Conservation (phyloP, 2,329 filamentous ascomycete species). For the Arthrocladium fulminans region DNA sequence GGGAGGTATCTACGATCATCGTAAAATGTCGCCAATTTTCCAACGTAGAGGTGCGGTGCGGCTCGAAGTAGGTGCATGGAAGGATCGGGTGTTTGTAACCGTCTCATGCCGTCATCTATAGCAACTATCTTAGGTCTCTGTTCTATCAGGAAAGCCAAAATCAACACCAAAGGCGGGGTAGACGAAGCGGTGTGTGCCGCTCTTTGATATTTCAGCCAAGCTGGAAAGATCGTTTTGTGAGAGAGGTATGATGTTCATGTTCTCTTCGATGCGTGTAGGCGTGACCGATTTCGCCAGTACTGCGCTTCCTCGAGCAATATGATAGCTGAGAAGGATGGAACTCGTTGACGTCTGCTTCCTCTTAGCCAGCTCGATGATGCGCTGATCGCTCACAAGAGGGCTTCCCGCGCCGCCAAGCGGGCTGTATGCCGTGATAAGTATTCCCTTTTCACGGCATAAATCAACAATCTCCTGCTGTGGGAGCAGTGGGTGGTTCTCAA, state of each 20-base stretch:
- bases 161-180: slow-evolving; percentile 13
- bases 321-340: slow-evolving; percentile 36
- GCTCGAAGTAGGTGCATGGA: too few species aligned
- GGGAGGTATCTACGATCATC: too few species aligned
- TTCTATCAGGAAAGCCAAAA: slow-evolving; percentile 18
- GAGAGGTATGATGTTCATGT: slow-evolving; percentile 36
- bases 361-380: slow-evolving; percentile 34
- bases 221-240: slow-evolving; percentile 30
- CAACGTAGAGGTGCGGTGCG: too few species aligned
- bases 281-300: slow-evolving; percentile 34
- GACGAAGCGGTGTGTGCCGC: slow-evolving; percentile 15
- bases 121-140: too few species aligned
- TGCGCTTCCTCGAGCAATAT: slow-evolving; percentile 23
- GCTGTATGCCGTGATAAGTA: slow-evolving; percentile 47
- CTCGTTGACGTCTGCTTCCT: slow-evolving; percentile 32
- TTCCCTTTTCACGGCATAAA: slow-evolving; percentile 42
- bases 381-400: slow-evolving; percentile 34
- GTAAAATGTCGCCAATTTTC: too few species aligned
- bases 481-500: slow-evolving; percentile 47
- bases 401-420: slow-evolving; percentile 45
- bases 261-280: slow-evolving; percentile 34
- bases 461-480: slow-evolving; percentile 42
- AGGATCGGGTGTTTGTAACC: too few species aligned
- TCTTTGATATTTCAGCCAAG: slow-evolving; percentile 19
- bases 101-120: too few species aligned